phyloP scores from a whole-genome alignment of 345 rosid species.

The Euphorbia peplus region DNA sequence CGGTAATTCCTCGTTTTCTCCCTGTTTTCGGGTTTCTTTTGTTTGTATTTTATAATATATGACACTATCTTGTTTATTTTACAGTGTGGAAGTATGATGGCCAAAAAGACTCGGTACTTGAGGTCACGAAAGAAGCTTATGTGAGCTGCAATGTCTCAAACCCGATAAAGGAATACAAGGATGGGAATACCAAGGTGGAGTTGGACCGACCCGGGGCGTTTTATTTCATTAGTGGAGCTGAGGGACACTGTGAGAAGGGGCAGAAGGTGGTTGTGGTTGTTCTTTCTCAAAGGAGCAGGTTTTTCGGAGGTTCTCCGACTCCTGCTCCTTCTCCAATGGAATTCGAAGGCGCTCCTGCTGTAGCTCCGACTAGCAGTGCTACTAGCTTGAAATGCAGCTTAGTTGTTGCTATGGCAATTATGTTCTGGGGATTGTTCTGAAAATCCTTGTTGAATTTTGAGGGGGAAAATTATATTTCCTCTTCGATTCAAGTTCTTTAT shows the following conservation, averaged over 20 bases:
- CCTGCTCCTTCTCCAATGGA: conserved; percentile 75
- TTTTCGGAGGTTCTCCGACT: conserved; percentile 49
- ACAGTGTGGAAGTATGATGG: conserved; percentile 71
- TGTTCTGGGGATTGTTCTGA: conserved; percentile 34
- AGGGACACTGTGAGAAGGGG: conserved; percentile 70
- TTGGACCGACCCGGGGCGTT: conserved; percentile 57
- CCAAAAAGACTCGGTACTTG: conserved; percentile 64
- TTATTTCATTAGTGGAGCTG: conserved; percentile 76
- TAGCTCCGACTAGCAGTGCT: conserved; percentile 57
- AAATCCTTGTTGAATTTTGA: not conserved
- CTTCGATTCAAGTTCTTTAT: not conserved
- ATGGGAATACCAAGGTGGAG: conserved; percentile 63
- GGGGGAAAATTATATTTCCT: conserved; percentile 10
- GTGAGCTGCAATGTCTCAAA: conserved; percentile 51
- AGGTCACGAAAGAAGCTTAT: conserved; percentile 61
- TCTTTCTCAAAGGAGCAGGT: conserved; percentile 36
- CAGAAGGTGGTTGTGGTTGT: conserved; percentile 74
- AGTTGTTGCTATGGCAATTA: conserved; percentile 10
- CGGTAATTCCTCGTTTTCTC: conserved; percentile 27
- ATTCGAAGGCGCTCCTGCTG: conserved; percentile 50
- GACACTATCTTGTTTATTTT: not conserved
- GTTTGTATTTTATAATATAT: not conserved
- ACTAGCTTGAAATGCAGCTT: conserved; percentile 23
- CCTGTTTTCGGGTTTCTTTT: not conserved
- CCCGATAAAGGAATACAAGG: conserved; percentile 59